These are phyloP conservation scores for Xylariaceae sp. DNA, from an alignment of 2,329 filamentous ascomycete genomes.

Conservation along the genomic window DNA sequence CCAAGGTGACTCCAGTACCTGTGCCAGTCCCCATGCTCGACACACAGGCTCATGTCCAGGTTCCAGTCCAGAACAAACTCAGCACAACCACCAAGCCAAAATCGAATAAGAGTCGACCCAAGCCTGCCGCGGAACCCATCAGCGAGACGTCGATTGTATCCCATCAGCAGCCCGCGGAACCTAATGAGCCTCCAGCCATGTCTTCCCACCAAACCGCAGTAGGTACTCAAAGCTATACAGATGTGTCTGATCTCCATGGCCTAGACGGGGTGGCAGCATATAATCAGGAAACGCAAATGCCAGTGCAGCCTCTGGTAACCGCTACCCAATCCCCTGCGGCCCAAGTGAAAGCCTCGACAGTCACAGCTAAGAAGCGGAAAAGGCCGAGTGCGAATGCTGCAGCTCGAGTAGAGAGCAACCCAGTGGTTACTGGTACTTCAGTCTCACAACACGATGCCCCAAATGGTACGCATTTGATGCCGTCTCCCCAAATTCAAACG, in stretches of 20 bases:
- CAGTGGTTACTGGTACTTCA: constrained; percentile 6
- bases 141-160: constrained; percentile 6
- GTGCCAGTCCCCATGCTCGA: constrained; percentile 27
- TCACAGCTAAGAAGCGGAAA: constrained; percentile 31
- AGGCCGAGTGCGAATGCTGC: constrained; percentile 23
- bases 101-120: constrained; percentile 36
- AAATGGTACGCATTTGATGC: constrained; percentile 13
- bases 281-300: constrained; percentile 14
- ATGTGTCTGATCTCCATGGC: constrained; percentile 12
- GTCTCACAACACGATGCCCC: constrained; percentile 18
- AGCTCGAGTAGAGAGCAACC: constrained; percentile 14
- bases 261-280: constrained; percentile 16
- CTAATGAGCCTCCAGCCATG: constrained; percentile 6
- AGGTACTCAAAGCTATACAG: constrained; percentile 11
- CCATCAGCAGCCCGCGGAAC: constrained; percentile 12
- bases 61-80: too few relatives aligned
- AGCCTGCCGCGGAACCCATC: constrained; percentile 14
- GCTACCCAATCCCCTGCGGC: constrained; percentile 16
- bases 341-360: constrained; percentile 29
- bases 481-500: constrained; percentile 18
- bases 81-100: constrained; percentile 33
- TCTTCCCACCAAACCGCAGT: constrained; percentile 11
- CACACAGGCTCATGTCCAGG: constrained; percentile 27
- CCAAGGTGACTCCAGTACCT: constrained; percentile 29
- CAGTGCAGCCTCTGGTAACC: constrained; percentile 7